Base-by-base conservation (phyloP, 2,329 filamentous ascomycete genomes). In the Venturia oleaginea region DNA sequence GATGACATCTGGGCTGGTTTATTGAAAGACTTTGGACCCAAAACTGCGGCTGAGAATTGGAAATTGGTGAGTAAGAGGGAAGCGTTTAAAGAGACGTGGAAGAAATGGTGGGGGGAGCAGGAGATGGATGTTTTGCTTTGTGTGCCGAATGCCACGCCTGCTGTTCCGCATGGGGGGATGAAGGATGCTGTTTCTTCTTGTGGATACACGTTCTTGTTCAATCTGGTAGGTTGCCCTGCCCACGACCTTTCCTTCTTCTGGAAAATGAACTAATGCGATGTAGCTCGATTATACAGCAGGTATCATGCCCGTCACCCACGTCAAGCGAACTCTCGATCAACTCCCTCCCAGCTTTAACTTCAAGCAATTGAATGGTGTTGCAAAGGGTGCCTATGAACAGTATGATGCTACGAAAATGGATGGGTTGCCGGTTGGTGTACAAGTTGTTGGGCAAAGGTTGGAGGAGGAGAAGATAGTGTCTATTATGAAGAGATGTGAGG, bases 121-220 rank as follows among this genome's bases (percentile, higher is more conserved):
- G 73, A 71, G 79, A 77, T n/a, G 62, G 92, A 97, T 75, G 87
- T 92, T 68, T 82, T 97, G 68, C 76, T 97, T 40, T 86, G 89
- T 11, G 89, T 90, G n/a, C 91, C 88, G 0, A 96, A 97, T 73
- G 91, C 92, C 0, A 96, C 91, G 0, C 92, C 92, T 1, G 92
- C 92, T 0, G 84, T 96, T 3, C 92, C 92, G 0, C 92, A 96
- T 72, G 85, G 87, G 59, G 92, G 86, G 0, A 97, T 96, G 91
- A 84, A 85, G 68, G 87, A 93, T 70, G 91, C 91, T 2, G 86
- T 94, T 55, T 89, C 88, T 67, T 91, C 87, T 68, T 97, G 92
- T 71, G 92, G 91, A 0, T 97, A 97, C 72, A 97, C 92, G 0
- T 96, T 97, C 73, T 76, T 96, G 64, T 97, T 94, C 79, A 97